Conservation (phyloP, 495 filamentous ascomycete species). For the Aspergillus avenaceus region DNA sequence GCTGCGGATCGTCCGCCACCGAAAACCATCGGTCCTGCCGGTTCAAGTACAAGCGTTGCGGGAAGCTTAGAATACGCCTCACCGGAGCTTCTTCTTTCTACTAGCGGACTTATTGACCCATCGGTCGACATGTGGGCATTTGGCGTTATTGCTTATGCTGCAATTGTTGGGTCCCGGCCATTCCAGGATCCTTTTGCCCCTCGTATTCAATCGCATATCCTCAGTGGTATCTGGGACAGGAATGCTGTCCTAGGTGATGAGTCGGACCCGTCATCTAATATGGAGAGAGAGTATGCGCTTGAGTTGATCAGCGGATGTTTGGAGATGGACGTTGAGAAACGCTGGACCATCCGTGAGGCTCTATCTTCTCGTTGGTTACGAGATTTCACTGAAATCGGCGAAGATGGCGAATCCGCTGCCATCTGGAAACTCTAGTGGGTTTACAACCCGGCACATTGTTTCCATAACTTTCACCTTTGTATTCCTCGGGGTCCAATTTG, state of each 20-base stretch:
- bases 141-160: slow-evolving; percentile 61
- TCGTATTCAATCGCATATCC: slow-evolving; percentile 57
- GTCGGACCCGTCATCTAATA: slow-evolving; percentile 12
- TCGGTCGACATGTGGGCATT: slow-evolving; percentile 72
- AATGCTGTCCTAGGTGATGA: slow-evolving; percentile 41
- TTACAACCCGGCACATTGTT: background rate
- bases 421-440: slow-evolving; percentile 33
- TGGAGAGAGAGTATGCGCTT: slow-evolving; percentile 40
- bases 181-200: slow-evolving; percentile 61
- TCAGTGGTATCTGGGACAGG: slow-evolving; percentile 58
- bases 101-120: slow-evolving; percentile 44
- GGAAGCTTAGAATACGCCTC: slow-evolving; percentile 67
- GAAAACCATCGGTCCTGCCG: slow-evolving; percentile 51
- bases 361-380: slow-evolving; percentile 55
- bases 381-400: slow-evolving; percentile 22
- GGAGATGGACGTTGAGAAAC: slow-evolving; percentile 44
- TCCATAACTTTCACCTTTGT: background rate
- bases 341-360: slow-evolving; percentile 52
- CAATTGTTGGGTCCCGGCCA: slow-evolving; percentile 63
- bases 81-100: slow-evolving; percentile 53
- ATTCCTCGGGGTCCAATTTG: background rate
- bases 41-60: slow-evolving; percentile 53
- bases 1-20: slow-evolving; percentile 43
- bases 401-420: slow-evolving; percentile 27
- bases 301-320: slow-evolving; percentile 51